Conservation (phyloP, 2,329 filamentous ascomycete genomes). For the Bipolaris zeicola region DNA sequence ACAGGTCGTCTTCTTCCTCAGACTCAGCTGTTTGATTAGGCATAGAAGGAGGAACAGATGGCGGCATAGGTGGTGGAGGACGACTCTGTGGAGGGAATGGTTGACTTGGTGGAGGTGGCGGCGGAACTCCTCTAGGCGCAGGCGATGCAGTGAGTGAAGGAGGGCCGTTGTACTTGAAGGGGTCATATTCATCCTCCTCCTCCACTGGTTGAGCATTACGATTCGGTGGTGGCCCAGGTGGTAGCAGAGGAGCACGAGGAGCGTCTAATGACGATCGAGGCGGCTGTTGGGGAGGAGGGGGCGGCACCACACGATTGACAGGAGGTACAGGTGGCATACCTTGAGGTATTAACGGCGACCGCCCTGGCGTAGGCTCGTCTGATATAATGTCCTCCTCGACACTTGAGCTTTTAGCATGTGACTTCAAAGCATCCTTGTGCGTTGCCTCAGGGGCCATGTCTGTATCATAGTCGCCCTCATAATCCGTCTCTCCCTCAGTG, state of each 20-base stretch:
- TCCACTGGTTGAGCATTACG: constrained; percentile 35
- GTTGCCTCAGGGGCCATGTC: constrained; percentile 94
- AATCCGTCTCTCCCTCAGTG: constrained; percentile 85
- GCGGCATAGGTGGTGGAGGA: constrained; percentile 43
- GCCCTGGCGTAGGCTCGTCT: constrained; percentile 58
- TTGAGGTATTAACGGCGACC: constrained; percentile 46
- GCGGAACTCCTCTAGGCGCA: constrained; percentile 46
- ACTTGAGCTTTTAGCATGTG: constrained; percentile 78
- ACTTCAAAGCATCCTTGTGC: constrained; percentile 89
- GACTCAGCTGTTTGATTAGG: constrained; percentile 34
- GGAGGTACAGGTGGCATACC: constrained; percentile 46
- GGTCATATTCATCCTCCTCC: constrained; percentile 71
- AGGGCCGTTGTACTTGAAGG: constrained; percentile 58
- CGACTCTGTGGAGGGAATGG: constrained; percentile 42
- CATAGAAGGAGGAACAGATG: constrained; percentile 38
- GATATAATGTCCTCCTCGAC: constrained; percentile 67
- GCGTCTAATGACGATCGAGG: constrained; percentile 68
- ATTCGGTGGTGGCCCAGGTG: constrained; percentile 70
- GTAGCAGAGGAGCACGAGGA: constrained; percentile 72
- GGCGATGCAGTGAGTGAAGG: constrained; percentile 29
- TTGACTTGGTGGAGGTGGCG: constrained; percentile 41
- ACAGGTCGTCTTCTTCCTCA: constrained; percentile 47
- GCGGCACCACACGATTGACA: constrained; percentile 53
- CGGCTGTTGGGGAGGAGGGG: constrained; percentile 64
- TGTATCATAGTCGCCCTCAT: constrained; percentile 97